Conservation (phyloP, 306 rosid species). For the Glycine tomentella region DNA sequence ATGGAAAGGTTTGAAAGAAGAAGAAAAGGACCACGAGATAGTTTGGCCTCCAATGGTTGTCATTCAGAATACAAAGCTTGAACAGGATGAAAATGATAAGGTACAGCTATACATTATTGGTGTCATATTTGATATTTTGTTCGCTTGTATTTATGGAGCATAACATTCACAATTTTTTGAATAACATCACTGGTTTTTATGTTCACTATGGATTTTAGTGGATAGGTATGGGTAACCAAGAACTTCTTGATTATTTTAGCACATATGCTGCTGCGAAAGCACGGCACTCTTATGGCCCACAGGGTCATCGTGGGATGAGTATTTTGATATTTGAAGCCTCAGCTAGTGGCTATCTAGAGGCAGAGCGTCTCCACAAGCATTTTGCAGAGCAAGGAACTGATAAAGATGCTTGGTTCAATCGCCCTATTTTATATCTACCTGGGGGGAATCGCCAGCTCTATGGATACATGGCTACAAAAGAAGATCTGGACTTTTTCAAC, state of each 20-base stretch:
- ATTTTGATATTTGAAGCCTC: slow-evolving; percentile 83
- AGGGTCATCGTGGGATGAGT: slow-evolving; percentile 92
- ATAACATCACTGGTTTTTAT: slow-evolving; percentile 14
- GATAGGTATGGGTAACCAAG: slow-evolving; percentile 85
- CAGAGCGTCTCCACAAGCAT: slow-evolving; percentile 83
- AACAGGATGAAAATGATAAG: slow-evolving; percentile 74
- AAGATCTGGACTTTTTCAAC: slow-evolving; percentile 73
- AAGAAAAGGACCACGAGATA: slow-evolving; percentile 77
- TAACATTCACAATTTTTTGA: slow-evolving; percentile 13
- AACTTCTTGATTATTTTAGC: slow-evolving; percentile 75
- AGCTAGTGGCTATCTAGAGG: slow-evolving; percentile 80
- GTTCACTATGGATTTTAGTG: slow-evolving; percentile 53
- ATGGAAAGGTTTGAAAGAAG: slow-evolving; percentile 79
- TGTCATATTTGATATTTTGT: slow-evolving; percentile 8
- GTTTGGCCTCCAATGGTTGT: slow-evolving; percentile 94
- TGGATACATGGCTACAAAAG: slow-evolving; percentile 80
- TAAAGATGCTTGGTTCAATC: slow-evolving; percentile 67
- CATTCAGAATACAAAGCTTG: slow-evolving; percentile 78
- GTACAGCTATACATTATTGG: slow-evolving; percentile 47
- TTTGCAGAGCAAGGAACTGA: slow-evolving; percentile 74
- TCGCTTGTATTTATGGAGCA: not conserved
- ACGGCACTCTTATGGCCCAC: slow-evolving; percentile 87
- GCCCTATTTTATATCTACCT: slow-evolving; percentile 48
- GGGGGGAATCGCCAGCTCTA: slow-evolving; percentile 84
- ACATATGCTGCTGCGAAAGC: slow-evolving; percentile 67